Evolutionary conservation across 805 yeast genomes (phyloP).

Genomic region (Novakomyces olei): DNA sequence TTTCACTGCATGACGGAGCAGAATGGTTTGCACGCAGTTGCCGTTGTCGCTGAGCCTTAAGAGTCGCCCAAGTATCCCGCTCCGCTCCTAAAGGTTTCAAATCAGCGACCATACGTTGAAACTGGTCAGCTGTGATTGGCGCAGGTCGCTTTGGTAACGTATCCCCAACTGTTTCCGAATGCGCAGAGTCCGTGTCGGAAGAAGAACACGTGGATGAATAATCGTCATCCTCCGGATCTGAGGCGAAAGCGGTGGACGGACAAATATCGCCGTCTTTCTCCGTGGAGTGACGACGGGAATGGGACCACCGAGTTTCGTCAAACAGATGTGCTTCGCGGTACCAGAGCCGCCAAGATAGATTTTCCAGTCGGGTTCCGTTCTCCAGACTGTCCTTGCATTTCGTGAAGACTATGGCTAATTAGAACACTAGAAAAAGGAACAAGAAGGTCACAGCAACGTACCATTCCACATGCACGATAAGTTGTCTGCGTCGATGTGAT

Average conservation of each 20-base stretch:
- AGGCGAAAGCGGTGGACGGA: not conserved
- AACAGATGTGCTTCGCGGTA: slow-evolving; percentile 12
- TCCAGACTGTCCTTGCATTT: slow-evolving; percentile 17
- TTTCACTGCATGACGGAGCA: too few relatives aligned
- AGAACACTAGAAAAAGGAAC: not conserved
- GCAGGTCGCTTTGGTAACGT: too few relatives aligned
- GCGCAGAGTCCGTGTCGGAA: not conserved
- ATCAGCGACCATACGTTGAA: too few relatives aligned
- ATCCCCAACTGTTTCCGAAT: too few relatives aligned
- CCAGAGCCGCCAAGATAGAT: slow-evolving; percentile 20
- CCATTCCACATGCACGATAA: slow-evolving; percentile 14
- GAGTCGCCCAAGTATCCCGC: too few relatives aligned
- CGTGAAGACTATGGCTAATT: slow-evolving; percentile 12
- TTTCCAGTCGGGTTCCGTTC: slow-evolving; percentile 19
- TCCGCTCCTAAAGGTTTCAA: too few relatives aligned
- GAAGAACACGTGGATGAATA: not conserved
- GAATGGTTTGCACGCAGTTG: too few relatives aligned
- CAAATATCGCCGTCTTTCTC: not conserved
- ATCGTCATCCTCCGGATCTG: not conserved
- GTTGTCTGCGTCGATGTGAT: slow-evolving; percentile 12
- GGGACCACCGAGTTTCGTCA: not conserved
- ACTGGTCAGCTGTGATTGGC: too few relatives aligned
- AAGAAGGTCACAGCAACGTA: not conserved
- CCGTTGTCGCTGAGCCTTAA: too few relatives aligned
- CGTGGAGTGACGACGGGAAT: not conserved